A percentile compares a stretch with the other conserved stretches of the same genome.
These are phyloP conservation scores for Kalaharituber pfeilii DNA, from an alignment of 2,329 filamentous ascomycete species.

Conservation along the genomic window DNA sequence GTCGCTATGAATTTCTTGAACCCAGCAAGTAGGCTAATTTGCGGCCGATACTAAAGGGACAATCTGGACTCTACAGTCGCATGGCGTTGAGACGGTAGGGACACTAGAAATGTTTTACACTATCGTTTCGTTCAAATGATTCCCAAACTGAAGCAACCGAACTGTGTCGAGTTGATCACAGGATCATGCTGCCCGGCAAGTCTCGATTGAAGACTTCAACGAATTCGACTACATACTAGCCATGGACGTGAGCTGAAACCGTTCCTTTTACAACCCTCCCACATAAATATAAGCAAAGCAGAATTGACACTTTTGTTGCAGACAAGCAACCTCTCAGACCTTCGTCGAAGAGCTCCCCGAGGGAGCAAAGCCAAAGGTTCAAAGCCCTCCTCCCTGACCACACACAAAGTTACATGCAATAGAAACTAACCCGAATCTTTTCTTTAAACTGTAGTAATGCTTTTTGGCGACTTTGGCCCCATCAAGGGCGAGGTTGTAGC, in stretches of 20 bases:
- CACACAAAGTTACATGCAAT: slow-evolving; percentile 22
- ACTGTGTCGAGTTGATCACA: too few relatives aligned
- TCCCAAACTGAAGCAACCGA: too few relatives aligned
- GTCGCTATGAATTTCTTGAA: background rate
- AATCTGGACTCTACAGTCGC: background rate
- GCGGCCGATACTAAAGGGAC: background rate
- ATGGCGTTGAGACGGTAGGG: background rate
- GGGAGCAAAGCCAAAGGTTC: slow-evolving; percentile 39
- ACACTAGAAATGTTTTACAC: background rate
- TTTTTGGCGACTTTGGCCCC: slow-evolving; percentile 71
- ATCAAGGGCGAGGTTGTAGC: slow-evolving; percentile 52
- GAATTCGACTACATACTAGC: slow-evolving; percentile 85
- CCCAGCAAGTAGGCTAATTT: background rate
- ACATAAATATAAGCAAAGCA: background rate
- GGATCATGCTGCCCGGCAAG: slow-evolving; percentile 36
- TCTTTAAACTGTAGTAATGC: slow-evolving; percentile 36
- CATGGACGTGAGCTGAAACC: slow-evolving; percentile 56
- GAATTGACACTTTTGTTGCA: background rate
- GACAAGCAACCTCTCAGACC: slow-evolving; percentile 53
- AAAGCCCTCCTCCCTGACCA: slow-evolving; percentile 26
- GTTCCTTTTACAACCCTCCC: too few relatives aligned
- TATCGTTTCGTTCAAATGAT: background rate
- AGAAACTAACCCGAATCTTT: background rate
- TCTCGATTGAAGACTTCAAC: slow-evolving; percentile 52
- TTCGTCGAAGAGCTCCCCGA: slow-evolving; percentile 42